These are phyloP conservation scores for Mycena indigotica DNA, from an alignment of 768 basidiomycete genomes.

Conservation along the genomic window DNA sequence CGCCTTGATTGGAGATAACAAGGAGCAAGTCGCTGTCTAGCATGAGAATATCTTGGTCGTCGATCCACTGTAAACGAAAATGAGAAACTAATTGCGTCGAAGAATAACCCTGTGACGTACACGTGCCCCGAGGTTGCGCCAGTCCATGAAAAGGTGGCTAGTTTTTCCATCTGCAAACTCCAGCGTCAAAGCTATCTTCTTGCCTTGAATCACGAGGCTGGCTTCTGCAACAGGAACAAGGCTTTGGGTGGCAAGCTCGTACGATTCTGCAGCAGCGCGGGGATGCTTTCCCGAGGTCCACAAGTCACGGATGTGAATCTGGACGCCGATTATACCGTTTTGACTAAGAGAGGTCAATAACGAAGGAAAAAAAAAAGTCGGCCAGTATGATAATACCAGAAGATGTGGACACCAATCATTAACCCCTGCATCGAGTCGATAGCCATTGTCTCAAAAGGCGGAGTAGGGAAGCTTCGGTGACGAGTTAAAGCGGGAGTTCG, in stretches of 20 bases:
- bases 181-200: conserved; percentile 45
- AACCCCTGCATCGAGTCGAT: conserved; percentile 50
- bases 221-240: conserved; percentile 37
- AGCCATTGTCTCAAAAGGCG: conserved; percentile 45
- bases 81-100: not conserved
- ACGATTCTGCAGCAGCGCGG: conserved; percentile 40
- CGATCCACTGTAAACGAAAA: conserved; percentile 45
- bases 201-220: conserved; percentile 43
- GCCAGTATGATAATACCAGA: conserved; percentile 39
- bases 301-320: conserved; percentile 57
- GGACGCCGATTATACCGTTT: conserved; percentile 43
- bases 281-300: conserved; percentile 60
- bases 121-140: conserved; percentile 49
- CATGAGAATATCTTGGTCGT: conserved; percentile 50
- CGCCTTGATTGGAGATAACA: conserved; percentile 38
- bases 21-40: conserved; percentile 48
- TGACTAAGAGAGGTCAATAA: conserved; percentile 24
- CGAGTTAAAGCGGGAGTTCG: conserved; percentile 46
- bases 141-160: conserved; percentile 52
- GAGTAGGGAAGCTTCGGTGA: conserved; percentile 47
- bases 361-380: not conserved
- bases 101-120: conserved; percentile 35
- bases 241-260: conserved; percentile 44
- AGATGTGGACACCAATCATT: conserved; percentile 45
- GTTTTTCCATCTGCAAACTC: conserved; percentile 42